A percentile compares a stretch with the other conserved stretches of the same genome.
Evolutionary conservation across 1,139 yeast genomes (phyloP).

Genomic region (Magnusiomyces ingens): DNA sequence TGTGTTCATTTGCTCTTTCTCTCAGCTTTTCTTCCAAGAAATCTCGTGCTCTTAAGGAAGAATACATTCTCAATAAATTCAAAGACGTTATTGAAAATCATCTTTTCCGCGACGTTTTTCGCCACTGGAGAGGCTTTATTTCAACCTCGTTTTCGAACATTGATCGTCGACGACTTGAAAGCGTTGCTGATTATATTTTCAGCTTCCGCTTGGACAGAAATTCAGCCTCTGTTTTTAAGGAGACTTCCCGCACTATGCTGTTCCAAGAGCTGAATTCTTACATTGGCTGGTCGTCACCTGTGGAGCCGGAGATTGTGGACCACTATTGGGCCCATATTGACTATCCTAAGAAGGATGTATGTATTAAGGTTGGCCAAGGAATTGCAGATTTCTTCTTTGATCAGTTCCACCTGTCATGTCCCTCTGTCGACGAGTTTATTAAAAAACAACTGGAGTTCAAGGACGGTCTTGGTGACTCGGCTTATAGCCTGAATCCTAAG

Average conservation of each 20-base stretch:
- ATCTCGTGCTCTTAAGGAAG: slow-evolving; percentile 26
- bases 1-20: slow-evolving; percentile 30
- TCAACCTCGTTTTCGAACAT: slow-evolving; percentile 46
- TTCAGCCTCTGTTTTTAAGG: slow-evolving; percentile 60
- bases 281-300: slow-evolving; percentile 52
- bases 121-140: slow-evolving; percentile 70
- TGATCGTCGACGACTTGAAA: slow-evolving; percentile 57
- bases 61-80: slow-evolving; percentile 47
- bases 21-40: slow-evolving; percentile 20
- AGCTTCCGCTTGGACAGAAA: slow-evolving; percentile 38
- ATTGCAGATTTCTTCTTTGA: slow-evolving; percentile 51
- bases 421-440: slow-evolving; percentile 42
- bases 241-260: slow-evolving; percentile 57
- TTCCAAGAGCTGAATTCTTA: slow-evolving; percentile 50
- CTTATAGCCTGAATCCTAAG: slow-evolving; percentile 27
- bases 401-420: slow-evolving; percentile 46
- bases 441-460: slow-evolving; percentile 27
- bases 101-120: slow-evolving; percentile 67
- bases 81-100: slow-evolving; percentile 46
- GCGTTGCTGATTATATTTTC: slow-evolving; percentile 43
- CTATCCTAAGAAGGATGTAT: slow-evolving; percentile 70
- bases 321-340: slow-evolving; percentile 44
- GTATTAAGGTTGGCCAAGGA: slow-evolving; percentile 64
- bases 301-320: slow-evolving; percentile 43
- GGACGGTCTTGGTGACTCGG: slow-evolving; percentile 33